Evolutionary conservation across 306 rosid genomes (phyloP).

Genomic region (Carpinus fangiana): DNA sequence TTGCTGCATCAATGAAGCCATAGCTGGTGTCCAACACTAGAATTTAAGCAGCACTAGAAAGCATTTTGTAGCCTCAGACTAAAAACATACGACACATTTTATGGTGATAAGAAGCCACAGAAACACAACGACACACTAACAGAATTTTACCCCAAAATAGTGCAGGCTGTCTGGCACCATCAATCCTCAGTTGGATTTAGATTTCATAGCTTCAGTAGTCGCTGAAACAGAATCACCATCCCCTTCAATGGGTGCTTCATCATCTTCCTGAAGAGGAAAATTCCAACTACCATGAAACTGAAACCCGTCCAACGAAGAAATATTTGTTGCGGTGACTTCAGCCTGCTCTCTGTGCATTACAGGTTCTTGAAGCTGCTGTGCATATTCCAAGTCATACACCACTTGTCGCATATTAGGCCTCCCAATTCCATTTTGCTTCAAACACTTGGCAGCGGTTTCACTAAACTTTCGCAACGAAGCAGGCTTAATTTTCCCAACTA

Average conservation of each 20-base stretch:
- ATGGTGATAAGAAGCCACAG: background rate
- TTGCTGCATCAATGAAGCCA: no score
- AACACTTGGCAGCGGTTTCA: slow-evolving; percentile 39
- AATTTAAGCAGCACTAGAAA: background rate
- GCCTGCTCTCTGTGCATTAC: background rate
- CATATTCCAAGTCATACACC: slow-evolving; percentile 55
- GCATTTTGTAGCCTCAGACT: background rate
- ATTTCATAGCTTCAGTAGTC: background rate
- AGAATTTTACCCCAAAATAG: background rate
- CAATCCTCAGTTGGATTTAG: background rate
- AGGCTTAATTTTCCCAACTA: slow-evolving; percentile 35
- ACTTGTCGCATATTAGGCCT: slow-evolving; percentile 55
- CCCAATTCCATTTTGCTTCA: slow-evolving; percentile 36
- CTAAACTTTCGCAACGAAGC: slow-evolving; percentile 47
- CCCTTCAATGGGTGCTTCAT: background rate
- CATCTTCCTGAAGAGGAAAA: background rate
- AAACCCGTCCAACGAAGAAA: background rate
- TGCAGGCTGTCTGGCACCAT: background rate
- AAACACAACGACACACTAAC: background rate
- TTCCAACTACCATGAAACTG: background rate
- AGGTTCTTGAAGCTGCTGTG: background rate
- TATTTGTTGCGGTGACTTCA: background rate
- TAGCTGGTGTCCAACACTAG: no score
- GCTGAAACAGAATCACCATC: background rate
- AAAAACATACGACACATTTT: background rate